Conservation (phyloP, 176 grass and related monocot species). For the Juncus effusus region DNA sequence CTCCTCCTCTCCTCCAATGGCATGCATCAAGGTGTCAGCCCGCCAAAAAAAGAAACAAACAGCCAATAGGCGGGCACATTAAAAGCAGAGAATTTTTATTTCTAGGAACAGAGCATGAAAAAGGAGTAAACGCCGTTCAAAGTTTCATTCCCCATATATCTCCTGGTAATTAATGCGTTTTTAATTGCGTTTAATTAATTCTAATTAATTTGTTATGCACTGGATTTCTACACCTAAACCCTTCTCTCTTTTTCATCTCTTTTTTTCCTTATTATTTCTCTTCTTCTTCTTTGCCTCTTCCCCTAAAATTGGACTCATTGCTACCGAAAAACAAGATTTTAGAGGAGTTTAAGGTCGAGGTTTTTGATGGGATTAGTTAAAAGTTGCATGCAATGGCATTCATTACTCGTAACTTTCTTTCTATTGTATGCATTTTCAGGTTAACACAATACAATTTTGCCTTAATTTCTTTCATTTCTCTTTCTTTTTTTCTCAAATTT, state of each 20-base stretch:
- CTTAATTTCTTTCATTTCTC: not conserved
- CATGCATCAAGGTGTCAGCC: no score
- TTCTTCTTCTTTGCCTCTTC: no score
- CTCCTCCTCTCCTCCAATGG: no score
- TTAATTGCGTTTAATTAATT: not conserved
- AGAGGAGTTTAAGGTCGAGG: no score
- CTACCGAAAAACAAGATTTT: no score
- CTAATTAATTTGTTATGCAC: no score
- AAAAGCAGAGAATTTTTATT: not conserved
- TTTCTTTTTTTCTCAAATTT: not conserved
- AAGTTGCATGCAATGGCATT: constrained; percentile 13
- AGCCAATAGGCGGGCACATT: no score
- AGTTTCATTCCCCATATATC: no score
- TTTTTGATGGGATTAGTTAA: no score
- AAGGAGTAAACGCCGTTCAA: constrained; percentile 19
- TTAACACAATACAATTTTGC: not conserved
- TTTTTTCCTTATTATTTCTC: not conserved
- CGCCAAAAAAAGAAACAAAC: no score
- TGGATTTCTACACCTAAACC: not conserved
- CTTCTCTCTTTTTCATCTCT: constrained; percentile 20
- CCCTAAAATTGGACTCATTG: no score
- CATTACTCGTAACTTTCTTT: constrained; percentile 5
- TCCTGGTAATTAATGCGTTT: constrained; percentile 46
- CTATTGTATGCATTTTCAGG: constrained; percentile 27
- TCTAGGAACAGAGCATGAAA: constrained; percentile 7